Percentiles rank a stretch among this genome's conserved stretches.
Conservation (phyloP, 2,329 filamentous ascomycete genomes). For the Penicillium occitanis region DNA sequence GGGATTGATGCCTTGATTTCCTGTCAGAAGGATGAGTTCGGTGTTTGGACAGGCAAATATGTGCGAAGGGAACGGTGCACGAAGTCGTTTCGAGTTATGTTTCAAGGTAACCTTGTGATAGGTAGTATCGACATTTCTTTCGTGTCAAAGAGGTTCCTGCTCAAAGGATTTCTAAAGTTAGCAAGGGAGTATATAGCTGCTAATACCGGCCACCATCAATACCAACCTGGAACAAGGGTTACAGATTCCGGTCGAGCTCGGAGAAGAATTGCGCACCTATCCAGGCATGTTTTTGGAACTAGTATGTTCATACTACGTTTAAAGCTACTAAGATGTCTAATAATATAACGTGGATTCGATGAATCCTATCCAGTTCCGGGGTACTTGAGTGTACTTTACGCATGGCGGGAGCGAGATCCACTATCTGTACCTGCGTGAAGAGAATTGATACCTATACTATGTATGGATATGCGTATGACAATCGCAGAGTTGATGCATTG, state of each 20-base stretch:
- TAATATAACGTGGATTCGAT: not conserved
- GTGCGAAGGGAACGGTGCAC: not conserved
- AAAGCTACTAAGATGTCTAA: not conserved
- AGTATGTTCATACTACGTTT: too few species aligned
- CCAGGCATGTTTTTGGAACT: not conserved
- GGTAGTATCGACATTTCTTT: not conserved
- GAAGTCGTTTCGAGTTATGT: not conserved
- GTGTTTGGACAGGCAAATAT: not conserved
- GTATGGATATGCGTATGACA: not conserved
- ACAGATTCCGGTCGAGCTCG: not conserved
- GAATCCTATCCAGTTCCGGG: not conserved
- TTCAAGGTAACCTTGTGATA: constrained; percentile 2
- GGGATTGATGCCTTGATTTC: not conserved
- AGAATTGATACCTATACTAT: not conserved
- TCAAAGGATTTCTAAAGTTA: not conserved
- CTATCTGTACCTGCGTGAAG: not conserved
- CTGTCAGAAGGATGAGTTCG: not conserved
- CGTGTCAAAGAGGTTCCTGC: not conserved
- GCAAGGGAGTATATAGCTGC: not conserved
- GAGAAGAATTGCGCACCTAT: not conserved
- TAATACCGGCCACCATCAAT: not conserved
- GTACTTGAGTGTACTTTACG: not conserved
- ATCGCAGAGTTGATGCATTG: not conserved
- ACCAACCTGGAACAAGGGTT: not conserved
- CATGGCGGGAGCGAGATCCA: not conserved